phyloP scores from a whole-genome alignment of 1,139 yeast species.

The Pichia inconspicua region DNA sequence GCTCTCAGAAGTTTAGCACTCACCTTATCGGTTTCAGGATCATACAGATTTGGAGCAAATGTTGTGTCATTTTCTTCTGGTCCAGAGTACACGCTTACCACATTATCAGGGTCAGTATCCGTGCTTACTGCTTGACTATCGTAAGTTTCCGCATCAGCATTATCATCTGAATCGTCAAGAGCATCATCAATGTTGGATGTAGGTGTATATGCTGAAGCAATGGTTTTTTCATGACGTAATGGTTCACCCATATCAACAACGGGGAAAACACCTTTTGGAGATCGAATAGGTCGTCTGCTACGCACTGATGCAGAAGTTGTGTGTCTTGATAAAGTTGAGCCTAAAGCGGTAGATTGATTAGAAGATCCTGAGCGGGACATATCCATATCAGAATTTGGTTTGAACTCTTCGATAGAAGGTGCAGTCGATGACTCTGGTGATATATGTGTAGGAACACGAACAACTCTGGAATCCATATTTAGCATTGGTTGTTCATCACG shows the following conservation, averaged over 20 bases:
- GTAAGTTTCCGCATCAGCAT: not conserved
- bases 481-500: slow-evolving; percentile 75
- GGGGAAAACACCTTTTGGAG: slow-evolving; percentile 74
- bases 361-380: slow-evolving; percentile 3
- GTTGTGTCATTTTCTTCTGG: slow-evolving; percentile 5
- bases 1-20: slow-evolving; percentile 26
- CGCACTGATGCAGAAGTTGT: slow-evolving; percentile 2
- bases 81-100: slow-evolving; percentile 2
- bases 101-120: not conserved
- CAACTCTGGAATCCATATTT: slow-evolving; percentile 69
- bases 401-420: slow-evolving; percentile 8
- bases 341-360: slow-evolving; percentile 2
- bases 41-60: slow-evolving; percentile 16
- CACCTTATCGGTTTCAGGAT: slow-evolving; percentile 22
- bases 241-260: slow-evolving; percentile 72
- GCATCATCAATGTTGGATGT: slow-evolving; percentile 13
- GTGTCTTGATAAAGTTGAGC: slow-evolving; percentile 6
- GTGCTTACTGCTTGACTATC: not conserved
- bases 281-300: slow-evolving; percentile 28
- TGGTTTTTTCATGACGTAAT: slow-evolving; percentile 43
- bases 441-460: slow-evolving; percentile 31
- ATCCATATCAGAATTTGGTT: slow-evolving; percentile 11
- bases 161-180: slow-evolving; percentile 5
- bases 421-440: slow-evolving; percentile 1
- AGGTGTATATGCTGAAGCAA: slow-evolving; percentile 35